Evolutionary conservation across 2,329 filamentous ascomycete species (phyloP).

Genomic region (Ophiostoma populinum): DNA sequence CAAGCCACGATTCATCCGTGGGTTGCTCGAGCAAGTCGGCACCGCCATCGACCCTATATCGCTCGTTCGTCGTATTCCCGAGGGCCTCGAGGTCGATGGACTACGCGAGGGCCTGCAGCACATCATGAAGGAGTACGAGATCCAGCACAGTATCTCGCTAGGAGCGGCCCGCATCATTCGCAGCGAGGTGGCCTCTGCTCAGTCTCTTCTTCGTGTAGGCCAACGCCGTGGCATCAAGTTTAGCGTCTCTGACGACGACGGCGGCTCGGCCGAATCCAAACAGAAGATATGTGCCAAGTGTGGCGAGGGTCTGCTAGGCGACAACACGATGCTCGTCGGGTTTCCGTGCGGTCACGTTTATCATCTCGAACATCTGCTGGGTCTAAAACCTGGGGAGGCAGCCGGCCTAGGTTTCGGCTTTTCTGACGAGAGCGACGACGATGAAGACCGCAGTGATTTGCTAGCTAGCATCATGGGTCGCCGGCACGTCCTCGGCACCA

Average conservation of each 20-base stretch:
- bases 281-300: too few relatives aligned
- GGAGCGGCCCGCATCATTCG: conserved; percentile 75
- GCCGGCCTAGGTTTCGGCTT: conserved; percentile 21
- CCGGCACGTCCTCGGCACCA: conserved; percentile 58
- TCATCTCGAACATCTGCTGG: conserved; percentile 55
- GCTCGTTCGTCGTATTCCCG: conserved; percentile 76
- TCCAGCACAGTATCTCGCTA: conserved; percentile 80
- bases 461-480: conserved; percentile 23
- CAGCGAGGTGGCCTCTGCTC: conserved; percentile 72
- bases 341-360: conserved; percentile 74
- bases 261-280: neutral
- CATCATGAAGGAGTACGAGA: conserved; percentile 89
- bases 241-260: conserved; percentile 30
- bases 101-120: conserved; percentile 73
- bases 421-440: too few relatives aligned
- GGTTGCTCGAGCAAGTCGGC: conserved; percentile 80
- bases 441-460: conserved; percentile 18
- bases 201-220: conserved; percentile 62
- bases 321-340: conserved; percentile 60
- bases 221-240: conserved; percentile 82
- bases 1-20: conserved; percentile 86
- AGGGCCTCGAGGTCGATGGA: conserved; percentile 82
- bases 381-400: conserved; percentile 28
- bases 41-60: conserved; percentile 86
- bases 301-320: too few relatives aligned